Evolutionary conservation across 129 eudicot genomes (phyloP).

Genomic region (Sambucus nigra): DNA sequence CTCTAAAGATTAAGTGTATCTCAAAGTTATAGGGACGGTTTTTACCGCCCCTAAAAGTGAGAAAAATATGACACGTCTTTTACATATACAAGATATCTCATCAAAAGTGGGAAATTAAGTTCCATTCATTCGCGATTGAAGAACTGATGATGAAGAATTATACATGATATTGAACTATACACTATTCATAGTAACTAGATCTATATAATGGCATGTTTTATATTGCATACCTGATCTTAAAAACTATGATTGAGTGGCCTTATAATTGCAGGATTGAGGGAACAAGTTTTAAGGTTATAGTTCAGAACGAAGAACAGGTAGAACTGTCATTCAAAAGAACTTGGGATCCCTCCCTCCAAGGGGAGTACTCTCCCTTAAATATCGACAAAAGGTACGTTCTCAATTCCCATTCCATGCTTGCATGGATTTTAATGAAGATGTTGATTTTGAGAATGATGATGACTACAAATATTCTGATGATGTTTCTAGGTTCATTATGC

Average conservation of each 20-base stretch:
- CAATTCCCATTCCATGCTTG: not conserved
- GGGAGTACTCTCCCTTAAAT: constrained; percentile 35
- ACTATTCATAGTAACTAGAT: no score
- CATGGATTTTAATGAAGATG: not conserved
- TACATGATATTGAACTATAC: no score
- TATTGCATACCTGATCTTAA: not conserved
- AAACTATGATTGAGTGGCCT: not conserved
- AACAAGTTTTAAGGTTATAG: constrained; percentile 48
- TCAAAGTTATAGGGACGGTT: no score
- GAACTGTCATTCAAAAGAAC: constrained; percentile 55
- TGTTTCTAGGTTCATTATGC: constrained; percentile 24
- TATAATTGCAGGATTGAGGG: constrained; percentile 40
- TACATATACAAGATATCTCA: not conserved
- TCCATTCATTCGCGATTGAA: no score
- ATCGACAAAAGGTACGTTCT: constrained; percentile 60
- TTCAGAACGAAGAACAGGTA: constrained; percentile 52
- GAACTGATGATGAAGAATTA: not conserved
- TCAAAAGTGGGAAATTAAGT: no score
- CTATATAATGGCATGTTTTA: no score
- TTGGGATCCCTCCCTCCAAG: constrained; percentile 46
- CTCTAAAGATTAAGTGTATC: no score
- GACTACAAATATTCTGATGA: no score
- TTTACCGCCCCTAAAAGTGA: not conserved
- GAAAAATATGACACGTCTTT: not conserved
- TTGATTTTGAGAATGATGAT: not conserved